Evolutionary conservation across 78 protist genomes (phyloP), one percentile per base, ranked within the genome.

Genomic region (Guillardia theta): DNA sequence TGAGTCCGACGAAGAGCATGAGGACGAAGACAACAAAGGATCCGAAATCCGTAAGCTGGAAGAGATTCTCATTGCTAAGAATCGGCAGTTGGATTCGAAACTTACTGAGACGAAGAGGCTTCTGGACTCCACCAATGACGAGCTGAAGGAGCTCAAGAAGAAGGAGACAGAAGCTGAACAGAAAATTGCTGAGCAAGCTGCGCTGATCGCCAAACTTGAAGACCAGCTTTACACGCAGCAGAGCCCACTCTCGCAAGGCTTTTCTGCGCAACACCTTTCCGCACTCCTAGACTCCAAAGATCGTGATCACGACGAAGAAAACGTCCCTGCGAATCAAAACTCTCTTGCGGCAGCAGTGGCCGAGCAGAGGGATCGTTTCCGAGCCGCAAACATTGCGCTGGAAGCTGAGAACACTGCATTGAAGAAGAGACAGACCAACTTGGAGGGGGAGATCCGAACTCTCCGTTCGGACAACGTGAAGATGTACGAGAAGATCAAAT

Each of bases 401-500:
- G 83, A 70, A 43, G 83, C 83, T 1, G 83, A 70, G 83, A 70
- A 70, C 41, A 1, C 83, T 3, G 83, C 41, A 15, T 43, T 70
- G 46, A 70, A 70, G 83, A 70, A 70, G 83, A 24, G 22, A 24
- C 46, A 22, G 41, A 1, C 39, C 70, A 24, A 8, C 44, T 33
- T 76, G 44, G 93, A 94, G 41, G 76, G 27, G 45, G 97, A 97
- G 46, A 47, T 92, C 4, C 53, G 58, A 12, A 93, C 95, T 15
- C 54, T 97, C 64, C 94, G 95, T n/a, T 46, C 94, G 15, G 98
- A 97, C 53, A 97, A 97, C 47, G 93, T 97, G 92, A 95, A 96
- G 83, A 47, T 97, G 4, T 97, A 96, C 88, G 97, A 97, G 48
- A 95, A 95, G 93, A 96, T 97, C 94, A 96, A 96, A 95, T 97